These are phyloP conservation scores for Ceratocystis smalleyi DNA, from an alignment of 2,329 filamentous ascomycete species.

Conservation along the genomic window DNA sequence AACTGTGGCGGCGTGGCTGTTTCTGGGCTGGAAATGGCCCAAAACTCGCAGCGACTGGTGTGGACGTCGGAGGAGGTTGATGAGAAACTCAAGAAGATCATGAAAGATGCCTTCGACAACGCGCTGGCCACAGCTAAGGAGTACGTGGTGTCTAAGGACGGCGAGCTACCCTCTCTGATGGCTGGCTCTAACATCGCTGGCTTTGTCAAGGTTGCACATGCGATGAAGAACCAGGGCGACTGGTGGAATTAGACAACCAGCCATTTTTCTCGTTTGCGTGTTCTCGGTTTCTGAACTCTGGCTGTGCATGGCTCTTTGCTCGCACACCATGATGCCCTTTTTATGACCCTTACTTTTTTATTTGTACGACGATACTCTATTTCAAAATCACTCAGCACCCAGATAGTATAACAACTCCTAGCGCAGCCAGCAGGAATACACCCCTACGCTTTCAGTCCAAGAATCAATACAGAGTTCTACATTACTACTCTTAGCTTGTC, in stretches of 20 bases:
- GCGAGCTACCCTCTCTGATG: slow-evolving; percentile 76
- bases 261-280: neutral
- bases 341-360: neutral
- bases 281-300: neutral
- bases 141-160: slow-evolving; percentile 65
- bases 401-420: too few species aligned
- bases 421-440: too few species aligned
- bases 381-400: too few species aligned
- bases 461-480: too few species aligned
- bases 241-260: slow-evolving; percentile 46
- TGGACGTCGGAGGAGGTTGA: slow-evolving; percentile 90
- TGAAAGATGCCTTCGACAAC: slow-evolving; percentile 85
- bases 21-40: slow-evolving; percentile 95
- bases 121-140: slow-evolving; percentile 78
- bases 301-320: neutral
- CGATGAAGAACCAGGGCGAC: slow-evolving; percentile 94
- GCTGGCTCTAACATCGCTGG: slow-evolving; percentile 95
- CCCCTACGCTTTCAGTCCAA: too few species aligned
- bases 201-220: slow-evolving; percentile 86
- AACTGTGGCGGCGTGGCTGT: slow-evolving; percentile 97
- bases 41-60: slow-evolving; percentile 75
- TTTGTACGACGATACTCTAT: too few species aligned
- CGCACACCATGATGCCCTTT: slow-evolving; percentile 4
- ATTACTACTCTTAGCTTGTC: too few species aligned
- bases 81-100: slow-evolving; percentile 77